Evolutionary conservation across 495 filamentous ascomycete species (phyloP).

Genomic region (Penicillium waksmanii): DNA sequence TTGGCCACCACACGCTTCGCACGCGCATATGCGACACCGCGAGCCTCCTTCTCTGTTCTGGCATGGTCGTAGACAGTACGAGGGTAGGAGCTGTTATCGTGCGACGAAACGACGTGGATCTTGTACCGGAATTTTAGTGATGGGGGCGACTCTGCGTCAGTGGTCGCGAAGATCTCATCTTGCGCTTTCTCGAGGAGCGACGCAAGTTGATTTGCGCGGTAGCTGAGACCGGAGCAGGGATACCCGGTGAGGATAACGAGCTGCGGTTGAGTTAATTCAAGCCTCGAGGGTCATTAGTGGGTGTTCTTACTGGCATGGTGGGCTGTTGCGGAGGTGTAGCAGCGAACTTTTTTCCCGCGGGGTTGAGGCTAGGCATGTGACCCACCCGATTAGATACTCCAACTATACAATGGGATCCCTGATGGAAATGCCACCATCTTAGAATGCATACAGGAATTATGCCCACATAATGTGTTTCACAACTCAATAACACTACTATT

Average conservation of each 20-base stretch:
- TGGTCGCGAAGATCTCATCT: conserved; percentile 57
- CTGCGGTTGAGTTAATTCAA: conserved; percentile 44
- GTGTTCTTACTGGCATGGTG: conserved; percentile 37
- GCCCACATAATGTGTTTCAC: too few species aligned
- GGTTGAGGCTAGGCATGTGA: conserved; percentile 36
- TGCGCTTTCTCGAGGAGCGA: conserved; percentile 45
- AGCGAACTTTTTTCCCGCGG: conserved; percentile 32
- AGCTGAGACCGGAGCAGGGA: conserved; percentile 90
- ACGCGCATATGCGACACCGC: conserved; percentile 82
- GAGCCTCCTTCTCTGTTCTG: conserved; percentile 83
- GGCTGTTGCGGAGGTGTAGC: conserved; percentile 14
- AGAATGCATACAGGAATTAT: too few species aligned
- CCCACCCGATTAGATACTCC: not conserved
- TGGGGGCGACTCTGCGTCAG: conserved; percentile 35
- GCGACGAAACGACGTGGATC: conserved; percentile 62
- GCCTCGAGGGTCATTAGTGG: not conserved
- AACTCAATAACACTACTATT: too few species aligned
- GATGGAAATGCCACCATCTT: too few species aligned
- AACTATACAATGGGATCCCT: too few species aligned
- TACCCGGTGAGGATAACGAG: conserved; percentile 92
- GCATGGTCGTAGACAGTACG: conserved; percentile 59
- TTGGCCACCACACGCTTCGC: conserved; percentile 79
- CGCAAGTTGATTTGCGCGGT: conserved; percentile 79
- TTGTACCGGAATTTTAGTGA: conserved; percentile 56
- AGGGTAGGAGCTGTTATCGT: conserved; percentile 44